Percentiles rank a stretch among this genome's conserved stretches.
Evolutionary conservation across 176 grass and related monocot genomes (phyloP).

Genomic region (Rhynchospora pubera): DNA sequence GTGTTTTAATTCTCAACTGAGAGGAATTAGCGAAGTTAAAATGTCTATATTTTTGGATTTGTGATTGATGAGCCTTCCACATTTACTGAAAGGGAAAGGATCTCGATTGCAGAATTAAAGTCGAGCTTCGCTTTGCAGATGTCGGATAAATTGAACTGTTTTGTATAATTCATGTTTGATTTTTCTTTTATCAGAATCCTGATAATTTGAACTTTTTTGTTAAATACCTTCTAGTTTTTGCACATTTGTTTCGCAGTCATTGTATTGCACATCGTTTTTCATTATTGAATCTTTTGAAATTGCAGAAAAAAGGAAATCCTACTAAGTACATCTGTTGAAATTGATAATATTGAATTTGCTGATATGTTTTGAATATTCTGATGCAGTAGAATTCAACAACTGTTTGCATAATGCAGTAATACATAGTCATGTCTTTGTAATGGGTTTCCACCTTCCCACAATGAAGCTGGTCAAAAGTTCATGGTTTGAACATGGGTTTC

Average conservation of each 20-base stretch:
- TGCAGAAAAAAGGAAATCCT: not conserved
- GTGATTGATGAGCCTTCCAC: not conserved
- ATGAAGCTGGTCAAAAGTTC: constrained; percentile 21
- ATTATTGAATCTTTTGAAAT: constrained; percentile 2
- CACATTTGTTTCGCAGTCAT: not conserved
- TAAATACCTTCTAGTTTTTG: not conserved
- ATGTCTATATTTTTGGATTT: not conserved
- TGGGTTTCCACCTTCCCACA: constrained; percentile 22
- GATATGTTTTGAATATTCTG: not conserved
- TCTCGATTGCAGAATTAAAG: not conserved
- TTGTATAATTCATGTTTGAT: not conserved
- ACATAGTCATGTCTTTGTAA: constrained; percentile 14
- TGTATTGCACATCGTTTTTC: not conserved
- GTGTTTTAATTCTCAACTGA: not conserved
- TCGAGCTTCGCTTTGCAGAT: not conserved
- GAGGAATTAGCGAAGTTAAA: not conserved
- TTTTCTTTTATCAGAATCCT: not conserved
- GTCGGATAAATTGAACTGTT: too few species aligned
- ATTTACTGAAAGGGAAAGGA: not conserved
- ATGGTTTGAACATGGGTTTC: not conserved
- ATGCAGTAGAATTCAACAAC: constrained; percentile 5
- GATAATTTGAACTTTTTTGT: not conserved
- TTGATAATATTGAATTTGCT: not conserved
- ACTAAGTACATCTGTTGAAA: not conserved
- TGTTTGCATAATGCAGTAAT: constrained; percentile 2